phyloP scores from a whole-genome alignment of 345 rosid genomes.

The Populus ilicifolia region DNA sequence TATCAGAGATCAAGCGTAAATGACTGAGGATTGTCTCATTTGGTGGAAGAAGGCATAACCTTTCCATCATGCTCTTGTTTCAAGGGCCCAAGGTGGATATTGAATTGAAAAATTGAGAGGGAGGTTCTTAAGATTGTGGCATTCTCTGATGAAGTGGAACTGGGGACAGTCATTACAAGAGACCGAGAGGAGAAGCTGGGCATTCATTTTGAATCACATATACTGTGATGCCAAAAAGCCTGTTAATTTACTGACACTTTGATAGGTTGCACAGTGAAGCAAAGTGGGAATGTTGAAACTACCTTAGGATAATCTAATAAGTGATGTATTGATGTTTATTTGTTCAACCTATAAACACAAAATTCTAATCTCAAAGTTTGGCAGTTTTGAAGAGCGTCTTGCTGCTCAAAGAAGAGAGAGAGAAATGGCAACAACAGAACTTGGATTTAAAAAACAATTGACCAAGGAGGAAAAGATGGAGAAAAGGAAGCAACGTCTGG shows the following conservation, averaged over 20 bases:
- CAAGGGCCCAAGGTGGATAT: not conserved
- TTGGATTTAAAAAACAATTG: slow-evolving; percentile 87
- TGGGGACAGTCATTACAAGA: not conserved
- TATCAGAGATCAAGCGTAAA: not conserved
- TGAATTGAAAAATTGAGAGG: not conserved
- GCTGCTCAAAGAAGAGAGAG: slow-evolving; percentile 86
- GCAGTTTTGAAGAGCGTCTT: slow-evolving; percentile 94
- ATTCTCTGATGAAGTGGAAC: not conserved
- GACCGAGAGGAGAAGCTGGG: not conserved
- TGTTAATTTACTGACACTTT: not conserved
- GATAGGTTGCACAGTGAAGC: not conserved
- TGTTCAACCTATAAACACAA: not conserved
- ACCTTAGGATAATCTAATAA: not conserved
- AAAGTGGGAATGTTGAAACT: not conserved
- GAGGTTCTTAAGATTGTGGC: not conserved
- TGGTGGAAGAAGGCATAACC: not conserved
- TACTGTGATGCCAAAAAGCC: not conserved
- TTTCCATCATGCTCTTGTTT: not conserved
- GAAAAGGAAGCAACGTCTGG: slow-evolving; percentile 93
- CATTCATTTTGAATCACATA: not conserved
- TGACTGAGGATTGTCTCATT: not conserved
- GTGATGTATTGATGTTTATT: not conserved
- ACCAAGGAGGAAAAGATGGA: slow-evolving; percentile 81
- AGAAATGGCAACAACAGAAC: slow-evolving; percentile 67
- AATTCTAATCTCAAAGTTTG: slow-evolving; percentile 8